Evolutionary conservation across 176 grass and related monocot species (phyloP).

Genomic region (Aegilops tauschii): DNA sequence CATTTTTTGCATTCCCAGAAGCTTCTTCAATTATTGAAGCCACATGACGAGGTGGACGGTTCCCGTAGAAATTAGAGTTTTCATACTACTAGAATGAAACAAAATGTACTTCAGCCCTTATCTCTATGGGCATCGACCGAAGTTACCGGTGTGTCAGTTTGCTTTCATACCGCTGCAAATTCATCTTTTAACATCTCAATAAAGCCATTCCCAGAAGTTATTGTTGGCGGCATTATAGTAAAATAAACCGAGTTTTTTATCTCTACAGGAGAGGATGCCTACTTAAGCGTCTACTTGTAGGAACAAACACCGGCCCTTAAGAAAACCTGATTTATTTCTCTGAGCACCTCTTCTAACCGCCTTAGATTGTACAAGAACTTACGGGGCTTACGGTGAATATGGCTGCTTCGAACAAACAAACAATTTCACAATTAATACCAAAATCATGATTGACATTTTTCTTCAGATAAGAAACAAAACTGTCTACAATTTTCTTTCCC

Average conservation of each 20-base stretch:
- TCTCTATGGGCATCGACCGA: not conserved
- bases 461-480: not conserved
- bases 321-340: too few species aligned
- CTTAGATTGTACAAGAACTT: too few species aligned
- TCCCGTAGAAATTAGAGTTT: not conserved
- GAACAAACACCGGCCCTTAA: too few species aligned
- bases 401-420: too few species aligned
- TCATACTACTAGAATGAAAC: not conserved
- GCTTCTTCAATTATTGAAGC: conserved; percentile 5
- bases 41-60: not conserved
- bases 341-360: too few species aligned
- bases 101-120: not conserved
- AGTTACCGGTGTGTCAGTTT: not conserved
- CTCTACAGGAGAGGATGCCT: too few species aligned
- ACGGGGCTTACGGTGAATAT: too few species aligned
- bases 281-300: too few species aligned
- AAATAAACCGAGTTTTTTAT: too few species aligned
- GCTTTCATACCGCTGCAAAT: not conserved
- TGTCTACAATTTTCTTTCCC: not conserved
- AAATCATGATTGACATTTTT: not conserved
- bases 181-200: not conserved
- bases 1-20: not conserved
- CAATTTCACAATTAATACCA: too few species aligned
- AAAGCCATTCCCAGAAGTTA: not conserved
- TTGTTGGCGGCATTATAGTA: too few species aligned